These are phyloP conservation scores for Aspergillus glaucus DNA, from an alignment of 2,329 filamentous ascomycete species.

Conservation along the genomic window DNA sequence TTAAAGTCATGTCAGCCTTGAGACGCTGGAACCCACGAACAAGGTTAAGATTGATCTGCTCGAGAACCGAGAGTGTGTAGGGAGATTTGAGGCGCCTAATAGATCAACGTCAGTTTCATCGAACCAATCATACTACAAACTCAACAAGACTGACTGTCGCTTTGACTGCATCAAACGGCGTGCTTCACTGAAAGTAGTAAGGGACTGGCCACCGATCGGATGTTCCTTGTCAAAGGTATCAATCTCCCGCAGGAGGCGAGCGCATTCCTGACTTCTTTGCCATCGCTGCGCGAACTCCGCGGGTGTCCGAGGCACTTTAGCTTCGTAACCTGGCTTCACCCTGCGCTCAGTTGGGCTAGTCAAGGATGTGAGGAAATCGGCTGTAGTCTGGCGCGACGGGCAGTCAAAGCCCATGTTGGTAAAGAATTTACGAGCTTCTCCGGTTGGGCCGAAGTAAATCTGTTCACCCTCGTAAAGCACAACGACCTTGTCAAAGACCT, in stretches of 20 bases:
- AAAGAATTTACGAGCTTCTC: slow-evolving; percentile 63
- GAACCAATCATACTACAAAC: too few species aligned
- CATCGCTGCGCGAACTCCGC: slow-evolving; percentile 61
- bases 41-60: slow-evolving; percentile 74
- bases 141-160: slow-evolving; percentile 15
- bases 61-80: slow-evolving; percentile 69
- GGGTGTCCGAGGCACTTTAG: slow-evolving; percentile 58
- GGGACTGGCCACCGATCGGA: slow-evolving; percentile 37
- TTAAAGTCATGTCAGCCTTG: slow-evolving; percentile 68
- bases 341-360: slow-evolving; percentile 59
- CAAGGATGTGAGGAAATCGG: slow-evolving; percentile 65
- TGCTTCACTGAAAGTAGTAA: slow-evolving; percentile 35
- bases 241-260: slow-evolving; percentile 36
- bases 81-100: slow-evolving; percentile 60
- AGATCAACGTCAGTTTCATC: too few species aligned
- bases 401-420: slow-evolving; percentile 64
- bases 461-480: slow-evolving; percentile 70
- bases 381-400: slow-evolving; percentile 61
- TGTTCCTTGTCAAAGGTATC: slow-evolving; percentile 38
- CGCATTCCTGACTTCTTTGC: slow-evolving; percentile 48
- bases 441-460: slow-evolving; percentile 66
- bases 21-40: slow-evolving; percentile 74
- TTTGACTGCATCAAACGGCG: slow-evolving; percentile 40
- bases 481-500: slow-evolving; percentile 63
- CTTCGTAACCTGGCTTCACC: slow-evolving; percentile 54